Evolutionary conservation across 495 filamentous ascomycete genomes (phyloP).

Genomic region (Trichoderma orchidacearum): DNA sequence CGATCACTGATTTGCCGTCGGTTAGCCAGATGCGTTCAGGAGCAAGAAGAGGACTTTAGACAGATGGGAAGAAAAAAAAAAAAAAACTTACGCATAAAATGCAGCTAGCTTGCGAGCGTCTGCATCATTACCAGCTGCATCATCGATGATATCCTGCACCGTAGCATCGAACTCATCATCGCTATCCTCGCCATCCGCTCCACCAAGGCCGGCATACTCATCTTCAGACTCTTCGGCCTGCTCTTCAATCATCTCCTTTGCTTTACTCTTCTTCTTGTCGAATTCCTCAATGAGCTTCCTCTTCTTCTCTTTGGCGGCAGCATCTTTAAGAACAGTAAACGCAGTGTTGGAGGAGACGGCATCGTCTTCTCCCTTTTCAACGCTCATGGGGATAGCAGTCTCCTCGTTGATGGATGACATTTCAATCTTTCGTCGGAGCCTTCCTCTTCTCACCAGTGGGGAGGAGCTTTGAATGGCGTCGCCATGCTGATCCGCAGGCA

Average conservation of each 20-base stretch:
- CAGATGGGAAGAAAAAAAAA: background rate
- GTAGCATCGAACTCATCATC: slow-evolving; percentile 49
- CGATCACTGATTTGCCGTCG: slow-evolving; percentile 46
- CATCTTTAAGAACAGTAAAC: slow-evolving; percentile 68
- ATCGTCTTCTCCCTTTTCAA: slow-evolving; percentile 43
- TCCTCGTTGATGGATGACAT: slow-evolving; percentile 5
- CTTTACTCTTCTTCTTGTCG: slow-evolving; percentile 78
- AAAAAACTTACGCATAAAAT: slow-evolving; percentile 64
- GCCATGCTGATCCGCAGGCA: slow-evolving; percentile 33
- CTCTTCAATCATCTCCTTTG: slow-evolving; percentile 77
- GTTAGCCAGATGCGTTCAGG: background rate
- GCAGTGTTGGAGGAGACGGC: slow-evolving; percentile 31
- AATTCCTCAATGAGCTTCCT: slow-evolving; percentile 35
- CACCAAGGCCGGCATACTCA: slow-evolving; percentile 91
- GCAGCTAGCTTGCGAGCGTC: slow-evolving; percentile 74
- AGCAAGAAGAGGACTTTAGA: too few relatives aligned
- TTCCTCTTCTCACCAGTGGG: slow-evolving; percentile 45
- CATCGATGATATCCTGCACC: slow-evolving; percentile 81
- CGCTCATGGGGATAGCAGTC: slow-evolving; percentile 14
- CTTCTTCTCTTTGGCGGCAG: slow-evolving; percentile 40
- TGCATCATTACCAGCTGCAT: slow-evolving; percentile 49
- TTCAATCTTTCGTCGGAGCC: slow-evolving; percentile 36
- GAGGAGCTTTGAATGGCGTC: slow-evolving; percentile 34
- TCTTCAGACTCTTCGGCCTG: slow-evolving; percentile 97
- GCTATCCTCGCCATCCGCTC: slow-evolving; percentile 76